phyloP scores from a whole-genome alignment of 2,329 filamentous ascomycete species.

The Pseudocercospora cruenta region DNA sequence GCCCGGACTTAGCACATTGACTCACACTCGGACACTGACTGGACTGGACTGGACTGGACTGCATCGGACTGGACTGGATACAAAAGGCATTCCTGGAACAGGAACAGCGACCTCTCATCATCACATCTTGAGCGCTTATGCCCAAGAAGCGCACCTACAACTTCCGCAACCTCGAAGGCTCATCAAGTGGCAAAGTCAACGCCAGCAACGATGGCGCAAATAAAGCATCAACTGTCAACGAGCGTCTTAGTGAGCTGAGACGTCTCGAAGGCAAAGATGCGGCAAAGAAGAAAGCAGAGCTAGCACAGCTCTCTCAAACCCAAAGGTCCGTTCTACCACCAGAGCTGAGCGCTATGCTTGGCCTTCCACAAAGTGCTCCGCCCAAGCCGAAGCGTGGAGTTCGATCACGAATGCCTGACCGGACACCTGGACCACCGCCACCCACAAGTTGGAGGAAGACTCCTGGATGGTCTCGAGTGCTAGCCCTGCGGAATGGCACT shows the following conservation, averaged over 20 bases:
- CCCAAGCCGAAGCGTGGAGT: constrained; percentile 49
- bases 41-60: constrained; percentile 11
- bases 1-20: constrained; percentile 7
- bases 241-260: constrained; percentile 52
- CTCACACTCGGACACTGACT: constrained; percentile 11
- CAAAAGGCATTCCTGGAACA: neutral
- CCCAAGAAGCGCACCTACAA: constrained; percentile 52
- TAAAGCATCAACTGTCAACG: constrained; percentile 45
- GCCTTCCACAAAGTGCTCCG: constrained; percentile 50
- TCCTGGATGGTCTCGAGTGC: constrained; percentile 33
- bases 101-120: constrained; percentile 2
- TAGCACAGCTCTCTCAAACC: constrained; percentile 46
- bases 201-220: constrained; percentile 29
- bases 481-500: constrained; percentile 25
- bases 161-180: constrained; percentile 46
- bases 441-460: constrained; percentile 50
- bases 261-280: constrained; percentile 46
- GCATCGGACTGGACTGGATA: constrained; percentile 10
- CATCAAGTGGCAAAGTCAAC: constrained; percentile 42
- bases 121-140: constrained; percentile 40
- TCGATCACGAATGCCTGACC: constrained; percentile 38
- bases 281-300: constrained; percentile 45
- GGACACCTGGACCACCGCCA: constrained; percentile 50
- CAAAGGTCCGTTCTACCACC: constrained; percentile 49
- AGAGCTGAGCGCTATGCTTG: constrained; percentile 48